These are phyloP conservation scores for Thuidium tamariscinum DNA, from an alignment of 225 moss, liverwort and hornwort genomes.

Conservation along the genomic window DNA sequence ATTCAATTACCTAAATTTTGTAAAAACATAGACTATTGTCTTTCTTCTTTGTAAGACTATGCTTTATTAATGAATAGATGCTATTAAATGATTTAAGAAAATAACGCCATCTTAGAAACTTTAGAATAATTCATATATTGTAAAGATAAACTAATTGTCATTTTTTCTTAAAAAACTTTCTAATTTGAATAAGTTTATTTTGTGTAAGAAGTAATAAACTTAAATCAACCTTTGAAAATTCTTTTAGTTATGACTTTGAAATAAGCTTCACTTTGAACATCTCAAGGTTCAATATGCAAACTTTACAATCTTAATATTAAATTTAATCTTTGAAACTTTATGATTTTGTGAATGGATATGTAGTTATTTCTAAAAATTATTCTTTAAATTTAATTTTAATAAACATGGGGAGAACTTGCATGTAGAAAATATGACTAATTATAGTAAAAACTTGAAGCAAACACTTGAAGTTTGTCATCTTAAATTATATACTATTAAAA, in stretches of 20 bases:
- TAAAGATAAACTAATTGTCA: no score
- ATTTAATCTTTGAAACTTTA: neutral
- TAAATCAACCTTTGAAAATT: no score
- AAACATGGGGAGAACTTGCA: neutral
- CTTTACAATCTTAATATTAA: neutral
- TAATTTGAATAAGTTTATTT: rapidly evolving
- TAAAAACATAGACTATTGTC: no score
- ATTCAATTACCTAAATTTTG: no score
- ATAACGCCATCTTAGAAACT: no score
- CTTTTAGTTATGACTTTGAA: no score
- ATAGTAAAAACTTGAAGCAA: rapidly evolving
- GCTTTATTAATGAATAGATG: neutral
- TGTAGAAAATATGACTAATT: no score
- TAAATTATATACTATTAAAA: no score
- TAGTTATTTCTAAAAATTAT: neutral
- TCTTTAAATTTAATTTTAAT: neutral
- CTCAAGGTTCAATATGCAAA: neutral
- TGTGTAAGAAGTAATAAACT: neutral
- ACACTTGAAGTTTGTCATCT: no score
- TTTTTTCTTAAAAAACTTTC: rapidly evolving
- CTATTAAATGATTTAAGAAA: neutral
- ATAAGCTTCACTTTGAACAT: no score
- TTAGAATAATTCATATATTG: no score
- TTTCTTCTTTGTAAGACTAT: neutral
- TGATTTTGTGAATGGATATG: neutral